Evolutionary conservation across 1,284 basidiomycete genomes (phyloP), one percentile per base, ranked within the genome.

Genomic region (Meira nashicola): DNA sequence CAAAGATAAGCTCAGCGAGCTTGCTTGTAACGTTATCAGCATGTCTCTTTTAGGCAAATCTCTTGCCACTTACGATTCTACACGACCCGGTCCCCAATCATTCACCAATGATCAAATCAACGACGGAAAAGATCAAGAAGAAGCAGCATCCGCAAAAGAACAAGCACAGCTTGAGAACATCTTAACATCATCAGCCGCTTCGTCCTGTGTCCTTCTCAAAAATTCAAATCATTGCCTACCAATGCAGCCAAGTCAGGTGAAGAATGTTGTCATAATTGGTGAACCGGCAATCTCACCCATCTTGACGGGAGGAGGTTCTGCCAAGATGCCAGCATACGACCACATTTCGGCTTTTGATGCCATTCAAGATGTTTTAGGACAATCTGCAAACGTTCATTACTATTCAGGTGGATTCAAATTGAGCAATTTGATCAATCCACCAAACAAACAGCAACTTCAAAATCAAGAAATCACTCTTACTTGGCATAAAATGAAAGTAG

Each of bases 151-250:
- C 9, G 46, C 9, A 12, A 17, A 48, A 10, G 46, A 48, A 17
- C 9, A 19, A 48, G 17, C 25, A 28, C 9, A 17, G 25, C 17
- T 10, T 10, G 46, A 48, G 9, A 28, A 10, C 17, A 28, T 48
- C 17, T 9, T 10, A 10, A 48, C 17, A n/a, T n/a, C n/a, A n/a
- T n/a, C n/a, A 10, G 46, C 10, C 17, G 17, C 46, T 10, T 19
- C 46, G 17, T 9, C 46, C 17, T 48, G 46, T 28, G 46, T 48
- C 14, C 46, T 48, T 19, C 46, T 48, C 46, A 48, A 48, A 19
- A 48, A 48, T 28, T 9, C 9, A 28, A 28, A 48, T 28, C 9
- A 48, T 19, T 10, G 9, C 17, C 17, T 48, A 28, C 46, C 46
- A 48, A 19, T 48, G 10, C 10, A 48, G 46, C 46, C 46, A 19